phyloP scores from a whole-genome alignment of 2,329 filamentous ascomycete species.

The Sclerotinia borealis region DNA sequence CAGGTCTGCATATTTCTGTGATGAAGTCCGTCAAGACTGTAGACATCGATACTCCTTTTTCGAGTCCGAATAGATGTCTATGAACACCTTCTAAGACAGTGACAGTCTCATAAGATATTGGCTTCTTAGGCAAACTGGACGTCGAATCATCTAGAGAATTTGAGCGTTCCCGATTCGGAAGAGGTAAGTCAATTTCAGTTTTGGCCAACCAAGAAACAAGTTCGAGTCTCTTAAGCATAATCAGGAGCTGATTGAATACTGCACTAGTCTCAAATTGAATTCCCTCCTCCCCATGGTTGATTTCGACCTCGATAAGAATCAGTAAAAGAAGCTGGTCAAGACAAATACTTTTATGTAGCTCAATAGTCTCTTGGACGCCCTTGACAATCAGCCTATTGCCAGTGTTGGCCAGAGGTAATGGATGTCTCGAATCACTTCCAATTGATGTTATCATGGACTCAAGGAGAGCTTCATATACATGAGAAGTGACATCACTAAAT shows the following conservation, averaged over 20 bases:
- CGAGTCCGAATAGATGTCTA: conserved; percentile 58
- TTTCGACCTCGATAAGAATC: conserved; percentile 79
- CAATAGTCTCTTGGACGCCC: conserved; percentile 71
- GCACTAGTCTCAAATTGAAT: conserved; percentile 62
- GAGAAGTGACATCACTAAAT: conserved; percentile 51
- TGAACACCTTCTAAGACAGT: conserved; percentile 56
- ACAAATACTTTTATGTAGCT: conserved; percentile 66
- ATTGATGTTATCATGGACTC: conserved; percentile 39
- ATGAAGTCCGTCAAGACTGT: conserved; percentile 61
- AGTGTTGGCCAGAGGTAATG: conserved; percentile 61
- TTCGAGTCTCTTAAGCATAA: conserved; percentile 66
- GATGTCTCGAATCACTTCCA: conserved; percentile 28
- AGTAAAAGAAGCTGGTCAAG: conserved; percentile 78
- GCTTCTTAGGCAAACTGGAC: conserved; percentile 36
- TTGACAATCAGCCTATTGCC: conserved; percentile 70
- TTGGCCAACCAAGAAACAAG: conserved; percentile 64
- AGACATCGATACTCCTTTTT: conserved; percentile 45
- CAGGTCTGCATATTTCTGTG: conserved; percentile 56
- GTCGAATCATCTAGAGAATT: conserved; percentile 27
- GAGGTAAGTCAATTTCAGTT: conserved; percentile 49
- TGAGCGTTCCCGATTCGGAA: conserved; percentile 38
- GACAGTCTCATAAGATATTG: conserved; percentile 42
- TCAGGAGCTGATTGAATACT: conserved; percentile 64
- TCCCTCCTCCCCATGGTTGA: conserved; percentile 65
- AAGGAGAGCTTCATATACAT: conserved; percentile 49